Evolutionary conservation across 345 rosid genomes (phyloP), one percentile per base, ranked within the genome.

Genomic region (Mallotus nudiflorus): DNA sequence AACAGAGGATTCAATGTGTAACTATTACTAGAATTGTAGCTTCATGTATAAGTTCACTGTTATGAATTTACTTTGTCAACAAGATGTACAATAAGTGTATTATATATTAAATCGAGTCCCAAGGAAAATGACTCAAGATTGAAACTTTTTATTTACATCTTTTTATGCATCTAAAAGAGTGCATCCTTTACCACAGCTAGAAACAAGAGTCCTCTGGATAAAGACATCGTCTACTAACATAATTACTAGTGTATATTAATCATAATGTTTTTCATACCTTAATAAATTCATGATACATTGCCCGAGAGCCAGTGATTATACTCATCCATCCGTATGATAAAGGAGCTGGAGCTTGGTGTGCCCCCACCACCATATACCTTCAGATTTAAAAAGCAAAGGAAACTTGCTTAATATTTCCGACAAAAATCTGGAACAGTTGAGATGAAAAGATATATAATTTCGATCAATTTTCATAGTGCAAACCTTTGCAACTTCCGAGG

Each of bases 311-410:
- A 94, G 73, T 75, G 81, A 78, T 86, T 91, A 56, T 88, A 91
- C 72, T 89, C 94, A 62, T 88, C 96, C 93, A 94, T 91, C 82
- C 94, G 89, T 77, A 90, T 91, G 35, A 90, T 85, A 63, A 94
- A 91, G 52, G 97, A 91, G 75, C 95, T 94, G 56, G 96, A 91
- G 69, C 81, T 58, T 4, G 73, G 78, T 24, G 83, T 68, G 71
- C 96, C 93, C 62, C 98, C 96, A 68, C 95, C 98, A 22, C 95
- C 98, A 75, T 91, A 91, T 57, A 91, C 98, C 97, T 91, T 80
- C 81, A 78, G 33, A 62, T 68, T 78, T 14, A 44, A 44, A 64
- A 49, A 60, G 52, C 18, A 58, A 72, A 64, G 55, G 29, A 10
- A 42, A 62, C 63, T 42, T 7, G 37, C 61, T 71, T n/a, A 39